A percentile compares a stretch with the other conserved stretches of the same genome.
phyloP scores from a whole-genome alignment of 2,329 filamentous ascomycete species.

The Xylariaceae sp. region DNA sequence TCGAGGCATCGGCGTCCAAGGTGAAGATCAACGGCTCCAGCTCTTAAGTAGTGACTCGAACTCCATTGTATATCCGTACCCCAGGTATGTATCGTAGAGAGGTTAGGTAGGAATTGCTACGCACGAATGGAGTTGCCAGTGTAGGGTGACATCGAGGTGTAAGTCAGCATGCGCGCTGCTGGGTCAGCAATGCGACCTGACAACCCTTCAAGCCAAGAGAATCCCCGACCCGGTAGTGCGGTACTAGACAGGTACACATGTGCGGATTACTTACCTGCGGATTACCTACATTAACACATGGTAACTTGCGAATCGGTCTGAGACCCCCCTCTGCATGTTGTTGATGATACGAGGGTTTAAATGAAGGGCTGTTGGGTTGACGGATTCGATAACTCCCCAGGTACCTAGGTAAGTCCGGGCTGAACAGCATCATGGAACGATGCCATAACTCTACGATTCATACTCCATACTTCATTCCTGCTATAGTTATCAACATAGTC shows the following conservation, averaged over 20 bases:
- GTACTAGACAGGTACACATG: slow-evolving; percentile 2
- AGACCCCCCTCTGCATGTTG: not conserved
- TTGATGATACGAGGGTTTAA: not conserved
- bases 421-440: not conserved
- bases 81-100: too few relatives aligned
- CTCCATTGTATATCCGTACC: too few relatives aligned
- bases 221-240: slow-evolving; percentile 11
- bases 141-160: slow-evolving; percentile 8
- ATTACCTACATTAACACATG: not conserved
- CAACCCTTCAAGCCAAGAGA: slow-evolving; percentile 10
- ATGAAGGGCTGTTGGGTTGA: not conserved
- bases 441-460: too few relatives aligned
- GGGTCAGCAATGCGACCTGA: slow-evolving; percentile 11
- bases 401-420: too few relatives aligned
- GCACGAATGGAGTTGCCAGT: not conserved
- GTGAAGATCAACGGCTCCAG: slow-evolving; percentile 2
- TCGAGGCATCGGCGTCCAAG: not conserved
- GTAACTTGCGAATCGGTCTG: not conserved
- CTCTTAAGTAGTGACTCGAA: not conserved
- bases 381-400: not conserved
- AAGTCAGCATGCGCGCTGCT: slow-evolving; percentile 9
- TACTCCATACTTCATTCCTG: too few relatives aligned
- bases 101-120: not conserved
- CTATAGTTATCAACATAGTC: too few relatives aligned
- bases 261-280: not conserved